Base-by-base conservation (phyloP, 208 protist species). In the Wallacemonas sp. region DNA sequence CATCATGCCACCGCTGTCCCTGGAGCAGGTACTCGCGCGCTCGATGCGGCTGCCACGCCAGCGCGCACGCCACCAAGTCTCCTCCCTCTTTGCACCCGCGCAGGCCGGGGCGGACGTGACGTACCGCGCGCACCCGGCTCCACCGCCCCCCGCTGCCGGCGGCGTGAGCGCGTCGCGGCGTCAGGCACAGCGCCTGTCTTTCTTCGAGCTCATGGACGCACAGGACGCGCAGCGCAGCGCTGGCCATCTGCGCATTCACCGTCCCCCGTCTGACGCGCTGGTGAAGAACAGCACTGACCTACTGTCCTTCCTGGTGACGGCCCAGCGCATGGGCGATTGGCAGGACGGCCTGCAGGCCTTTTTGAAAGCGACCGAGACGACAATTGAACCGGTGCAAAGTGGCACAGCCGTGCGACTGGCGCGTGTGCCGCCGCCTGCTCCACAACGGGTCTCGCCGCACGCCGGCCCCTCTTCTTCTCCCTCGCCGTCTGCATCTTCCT, bases 11-110 rank as follows among this genome's bases (percentile, higher is more conserved):
- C 82, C 85, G 2, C 81, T 89, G 23, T 93, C 87, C 39, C 77
- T 96, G 16, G 85, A 92, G 66, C 90, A 96, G 71, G 90, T 96
- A 32, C 73, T 96, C 33, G 90, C 87, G 66, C 87, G 87, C 3
- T 87, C 85, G 4, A 93, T 96, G 87, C 82, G 87, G 29, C 75
- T 93, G 27, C 85, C 86, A 2, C 71, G 72, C 0, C 61, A 74
- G 27, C 74, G 76, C 26, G 63, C 73, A 23, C 68, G 64, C 38
- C 69, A 69, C 2, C 44, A 69, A 29, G 57, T 78, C 17, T 43
- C 68, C 0, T 44, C 34, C 0, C 62, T 83, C 17, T 84, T 78
- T 52, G 19, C 52, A 4, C 19, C 52, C 52, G 19, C 46, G n/a
- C 24, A 36, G 38, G 14, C 34, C 6, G 56, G 34, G 3, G 14